Percentiles rank a stretch among this genome's conserved stretches.
These are phyloP conservation scores for Botrytis porri DNA, from an alignment of 2,329 filamentous ascomycete species.

Conservation along the genomic window DNA sequence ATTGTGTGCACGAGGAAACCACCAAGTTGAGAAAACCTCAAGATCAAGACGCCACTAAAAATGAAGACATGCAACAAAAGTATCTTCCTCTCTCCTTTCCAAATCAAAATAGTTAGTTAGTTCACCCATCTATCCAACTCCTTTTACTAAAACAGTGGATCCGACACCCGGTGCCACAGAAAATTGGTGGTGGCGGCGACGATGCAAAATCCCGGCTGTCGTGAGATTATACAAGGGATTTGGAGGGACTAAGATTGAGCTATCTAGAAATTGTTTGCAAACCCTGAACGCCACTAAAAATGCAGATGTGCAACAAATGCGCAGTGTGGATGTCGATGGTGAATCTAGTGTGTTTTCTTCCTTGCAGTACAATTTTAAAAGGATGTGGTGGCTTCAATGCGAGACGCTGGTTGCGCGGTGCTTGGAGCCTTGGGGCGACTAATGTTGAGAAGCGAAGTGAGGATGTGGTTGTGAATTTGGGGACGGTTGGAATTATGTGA, in stretches of 20 bases:
- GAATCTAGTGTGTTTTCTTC: not conserved
- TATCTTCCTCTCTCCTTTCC: not conserved
- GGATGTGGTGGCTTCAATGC: not conserved
- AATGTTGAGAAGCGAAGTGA: not conserved
- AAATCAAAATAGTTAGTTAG: not conserved
- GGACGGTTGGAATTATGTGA: not conserved
- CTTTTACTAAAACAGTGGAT: not conserved
- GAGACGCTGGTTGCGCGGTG: not conserved
- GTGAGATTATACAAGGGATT: not conserved
- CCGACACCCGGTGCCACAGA: not conserved
- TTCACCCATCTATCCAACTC: not conserved
- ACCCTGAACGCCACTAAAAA: constrained; percentile 12
- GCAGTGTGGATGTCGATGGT: not conserved
- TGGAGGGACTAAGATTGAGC: not conserved
- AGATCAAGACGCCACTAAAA: not conserved
- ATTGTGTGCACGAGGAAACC: not conserved
- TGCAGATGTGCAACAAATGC: constrained; percentile 14
- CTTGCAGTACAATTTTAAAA: not conserved
- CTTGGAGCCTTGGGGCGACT: not conserved
- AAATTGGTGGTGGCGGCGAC: not conserved
- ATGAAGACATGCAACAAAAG: not conserved
- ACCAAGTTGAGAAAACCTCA: too few species aligned
- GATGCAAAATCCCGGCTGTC: not conserved
- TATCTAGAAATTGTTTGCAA: not conserved
- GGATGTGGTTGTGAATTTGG: not conserved